phyloP scores from a whole-genome alignment of 192 early-diverging fungal species.

The Piromyces finnis region DNA sequence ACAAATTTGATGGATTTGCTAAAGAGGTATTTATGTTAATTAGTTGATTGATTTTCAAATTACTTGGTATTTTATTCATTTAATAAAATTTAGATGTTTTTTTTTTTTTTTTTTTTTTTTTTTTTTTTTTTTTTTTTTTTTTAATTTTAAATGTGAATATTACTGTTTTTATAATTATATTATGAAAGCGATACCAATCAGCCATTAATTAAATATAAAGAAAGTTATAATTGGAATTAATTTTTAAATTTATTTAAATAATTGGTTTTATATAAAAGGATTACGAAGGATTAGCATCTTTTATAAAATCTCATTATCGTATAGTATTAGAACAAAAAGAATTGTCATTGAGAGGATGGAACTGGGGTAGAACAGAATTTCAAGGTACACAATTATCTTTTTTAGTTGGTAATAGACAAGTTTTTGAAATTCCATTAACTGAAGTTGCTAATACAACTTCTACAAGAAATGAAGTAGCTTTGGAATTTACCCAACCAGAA shows the following conservation, averaged over 20 bases:
- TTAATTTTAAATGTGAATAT: no score
- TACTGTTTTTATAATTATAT: no score
- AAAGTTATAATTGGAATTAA: no score
- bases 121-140: no score
- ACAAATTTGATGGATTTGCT: slow-evolving; percentile 81
- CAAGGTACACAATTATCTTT: slow-evolving; percentile 59
- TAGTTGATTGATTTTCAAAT: no score
- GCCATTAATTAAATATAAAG: no score
- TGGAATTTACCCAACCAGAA: slow-evolving; percentile 68
- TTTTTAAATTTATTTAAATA: no score
- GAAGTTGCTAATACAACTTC: slow-evolving; percentile 74
- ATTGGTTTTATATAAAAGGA: no score
- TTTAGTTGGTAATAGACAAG: slow-evolving; percentile 58
- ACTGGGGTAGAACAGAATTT: slow-evolving; percentile 87
- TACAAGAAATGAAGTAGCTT: slow-evolving; percentile 71
- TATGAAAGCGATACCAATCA: no score
- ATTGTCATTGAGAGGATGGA: slow-evolving; percentile 79
- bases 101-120: no score
- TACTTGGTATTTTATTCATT: no score
- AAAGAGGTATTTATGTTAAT: slow-evolving; percentile 43
- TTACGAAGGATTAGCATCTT: slow-evolving; percentile 60
- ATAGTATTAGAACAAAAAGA: slow-evolving; percentile 64
- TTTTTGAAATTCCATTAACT: slow-evolving; percentile 80
- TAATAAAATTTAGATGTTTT: no score
- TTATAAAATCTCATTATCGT: slow-evolving; percentile 50